A percentile compares a stretch with the other conserved stretches of the same genome.
phyloP scores from a whole-genome alignment of 805 yeast genomes.

The Grigorovia jiainica region DNA sequence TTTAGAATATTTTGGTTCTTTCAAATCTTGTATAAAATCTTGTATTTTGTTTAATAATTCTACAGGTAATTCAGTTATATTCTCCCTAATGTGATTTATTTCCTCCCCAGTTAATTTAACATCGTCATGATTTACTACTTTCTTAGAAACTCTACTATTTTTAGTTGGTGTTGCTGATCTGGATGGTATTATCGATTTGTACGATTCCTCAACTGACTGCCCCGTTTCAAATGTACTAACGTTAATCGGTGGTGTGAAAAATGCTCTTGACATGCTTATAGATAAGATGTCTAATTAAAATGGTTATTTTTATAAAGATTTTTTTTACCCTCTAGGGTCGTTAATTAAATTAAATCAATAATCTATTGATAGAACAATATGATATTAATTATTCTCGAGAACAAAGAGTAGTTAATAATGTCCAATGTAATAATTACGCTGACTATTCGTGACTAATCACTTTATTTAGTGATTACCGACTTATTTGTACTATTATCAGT shows the following conservation, averaged over 20 bases:
- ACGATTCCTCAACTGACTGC: constrained; percentile 22
- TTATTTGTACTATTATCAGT: no score
- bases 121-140: not conserved
- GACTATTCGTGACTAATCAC: no score
- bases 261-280: constrained; percentile 3
- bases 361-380: no score
- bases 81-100: constrained; percentile 13
- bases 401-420: no score
- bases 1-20: constrained; percentile 27
- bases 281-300: no score
- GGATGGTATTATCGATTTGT: constrained; percentile 6
- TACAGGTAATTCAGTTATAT: constrained; percentile 17
- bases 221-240: constrained; percentile 19
- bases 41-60: constrained; percentile 22
- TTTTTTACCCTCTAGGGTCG: no score
- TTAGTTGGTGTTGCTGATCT: constrained; percentile 1
- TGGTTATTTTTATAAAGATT: no score
- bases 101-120: constrained; percentile 12
- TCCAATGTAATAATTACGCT: no score
- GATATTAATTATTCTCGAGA: no score
- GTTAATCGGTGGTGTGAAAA: constrained; percentile 27
- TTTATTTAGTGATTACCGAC: no score
- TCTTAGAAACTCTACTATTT: not conserved
- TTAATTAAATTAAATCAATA: no score
- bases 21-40: constrained; percentile 24